phyloP scores from a whole-genome alignment of 2,329 filamentous ascomycete genomes.

The Diaporthe citriasiana region DNA sequence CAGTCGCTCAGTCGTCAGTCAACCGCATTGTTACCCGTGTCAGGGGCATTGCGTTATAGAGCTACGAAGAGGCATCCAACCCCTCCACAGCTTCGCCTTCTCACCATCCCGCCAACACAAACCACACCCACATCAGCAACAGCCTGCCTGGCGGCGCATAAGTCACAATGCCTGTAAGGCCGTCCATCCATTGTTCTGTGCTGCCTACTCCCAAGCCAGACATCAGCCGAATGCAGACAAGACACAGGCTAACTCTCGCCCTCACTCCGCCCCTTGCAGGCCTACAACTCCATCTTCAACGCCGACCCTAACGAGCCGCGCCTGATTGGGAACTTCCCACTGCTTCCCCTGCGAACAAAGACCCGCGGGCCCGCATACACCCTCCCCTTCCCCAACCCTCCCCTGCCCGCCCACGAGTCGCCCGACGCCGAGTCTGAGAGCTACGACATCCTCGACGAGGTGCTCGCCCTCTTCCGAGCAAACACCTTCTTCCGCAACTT shows the following conservation, averaged over 20 bases:
- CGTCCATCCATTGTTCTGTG: background rate
- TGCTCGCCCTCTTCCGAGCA: constrained; percentile 91
- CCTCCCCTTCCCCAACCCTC: constrained; percentile 72
- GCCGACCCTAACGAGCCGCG: constrained; percentile 77
- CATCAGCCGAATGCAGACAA: constrained; percentile 1
- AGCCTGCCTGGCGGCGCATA: constrained; percentile 39
- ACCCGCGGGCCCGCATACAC: constrained; percentile 95
- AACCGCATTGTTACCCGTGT: constrained; percentile 27
- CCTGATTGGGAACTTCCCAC: constrained; percentile 88
- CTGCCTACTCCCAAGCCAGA: background rate
- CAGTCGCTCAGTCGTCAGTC: constrained; percentile 30
- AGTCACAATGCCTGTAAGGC: constrained; percentile 46
- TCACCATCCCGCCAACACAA: background rate
- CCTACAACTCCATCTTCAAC: constrained; percentile 98
- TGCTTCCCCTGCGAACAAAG: constrained; percentile 93
- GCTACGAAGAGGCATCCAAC: constrained; percentile 32
- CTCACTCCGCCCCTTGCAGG: constrained; percentile 64
- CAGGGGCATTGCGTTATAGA: constrained; percentile 29
- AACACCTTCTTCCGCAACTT: constrained; percentile 99
- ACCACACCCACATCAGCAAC: constrained; percentile 42
- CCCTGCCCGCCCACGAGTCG: constrained; percentile 72
- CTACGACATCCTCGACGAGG: constrained; percentile 97
- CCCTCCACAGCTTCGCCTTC: constrained; percentile 27
- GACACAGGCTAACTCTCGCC: constrained; percentile 25
- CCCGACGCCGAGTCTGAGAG: constrained; percentile 89